Evolutionary conservation across 2,329 filamentous ascomycete genomes (phyloP).

Genomic region (Arthrobotrys conoides): DNA sequence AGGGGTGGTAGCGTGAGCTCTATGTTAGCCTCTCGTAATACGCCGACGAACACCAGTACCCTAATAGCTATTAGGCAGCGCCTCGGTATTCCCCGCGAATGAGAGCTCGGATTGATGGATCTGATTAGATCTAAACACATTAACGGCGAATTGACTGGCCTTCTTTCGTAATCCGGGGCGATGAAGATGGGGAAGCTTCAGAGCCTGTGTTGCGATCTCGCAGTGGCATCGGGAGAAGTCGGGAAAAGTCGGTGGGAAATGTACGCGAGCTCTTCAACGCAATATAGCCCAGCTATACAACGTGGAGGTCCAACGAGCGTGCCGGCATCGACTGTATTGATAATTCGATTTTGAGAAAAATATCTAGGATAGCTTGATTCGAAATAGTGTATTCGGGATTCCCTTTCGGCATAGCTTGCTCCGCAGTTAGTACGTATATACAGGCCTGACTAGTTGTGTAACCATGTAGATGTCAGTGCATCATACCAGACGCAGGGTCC

Average conservation of each 20-base stretch:
- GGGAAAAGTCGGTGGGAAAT: constrained; percentile 17
- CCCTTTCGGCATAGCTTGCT: background rate
- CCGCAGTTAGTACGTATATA: background rate
- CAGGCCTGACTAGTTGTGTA: constrained; percentile 14
- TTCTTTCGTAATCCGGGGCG: constrained; percentile 25
- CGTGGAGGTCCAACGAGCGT: constrained; percentile 35
- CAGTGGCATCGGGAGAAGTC: constrained; percentile 48
- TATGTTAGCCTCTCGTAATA: constrained; percentile 47
- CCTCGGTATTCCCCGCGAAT: constrained; percentile 35
- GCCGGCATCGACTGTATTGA: background rate
- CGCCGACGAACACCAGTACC: constrained; percentile 34
- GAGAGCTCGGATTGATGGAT: constrained; percentile 42
- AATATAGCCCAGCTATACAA: constrained; percentile 13
- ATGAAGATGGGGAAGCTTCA: constrained; percentile 9
- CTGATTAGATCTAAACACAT: constrained; percentile 53
- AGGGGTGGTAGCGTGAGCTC: constrained; percentile 25
- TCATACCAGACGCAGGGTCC: constrained; percentile 22
- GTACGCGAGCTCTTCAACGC: constrained; percentile 44
- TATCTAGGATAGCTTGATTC: constrained; percentile 12
- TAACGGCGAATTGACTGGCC: constrained; percentile 34
- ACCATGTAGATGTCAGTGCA: constrained; percentile 20
- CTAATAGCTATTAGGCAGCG: constrained; percentile 27
- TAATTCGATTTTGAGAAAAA: constrained; percentile 31
- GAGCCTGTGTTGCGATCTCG: constrained; percentile 41
- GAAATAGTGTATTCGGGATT: background rate